Percentiles rank a stretch among this genome's conserved stretches.
phyloP scores from a whole-genome alignment of 768 basidiomycete species.

The Boletus reticulatus region DNA sequence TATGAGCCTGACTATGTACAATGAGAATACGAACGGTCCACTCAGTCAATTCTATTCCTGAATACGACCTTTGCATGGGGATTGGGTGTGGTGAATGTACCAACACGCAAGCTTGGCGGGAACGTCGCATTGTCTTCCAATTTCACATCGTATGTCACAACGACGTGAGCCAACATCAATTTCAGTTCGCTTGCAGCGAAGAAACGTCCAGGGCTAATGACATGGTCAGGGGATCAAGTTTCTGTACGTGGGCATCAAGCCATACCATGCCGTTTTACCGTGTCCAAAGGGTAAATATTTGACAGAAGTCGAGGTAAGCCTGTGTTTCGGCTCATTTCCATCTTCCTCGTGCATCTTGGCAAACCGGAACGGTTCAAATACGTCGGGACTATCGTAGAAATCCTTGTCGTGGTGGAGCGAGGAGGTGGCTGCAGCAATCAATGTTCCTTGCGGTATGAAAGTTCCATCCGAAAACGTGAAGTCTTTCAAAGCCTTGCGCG shows the following conservation, averaged over 20 bases:
- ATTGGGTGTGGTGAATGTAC: not conserved
- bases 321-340: not conserved
- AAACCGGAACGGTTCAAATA: not conserved
- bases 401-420: not conserved
- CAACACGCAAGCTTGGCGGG: not conserved
- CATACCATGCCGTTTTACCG: not conserved
- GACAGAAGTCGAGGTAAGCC: not conserved
- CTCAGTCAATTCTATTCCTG: not conserved
- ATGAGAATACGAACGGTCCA: no score
- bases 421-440: not conserved
- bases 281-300: not conserved
- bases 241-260: not conserved
- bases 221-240: not conserved
- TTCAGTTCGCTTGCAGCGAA: not conserved
- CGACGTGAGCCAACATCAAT: not conserved
- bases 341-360: not conserved
- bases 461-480: not conserved
- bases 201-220: not conserved
- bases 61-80: not conserved
- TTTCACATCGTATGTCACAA: not conserved
- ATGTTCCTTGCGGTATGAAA: not conserved
- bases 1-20: no score
- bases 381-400: not conserved
- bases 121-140: not conserved
- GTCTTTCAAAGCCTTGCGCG: not conserved